Base-by-base conservation (phyloP, 2,329 filamentous ascomycete genomes). In the Pleoardoris graminearum region DNA sequence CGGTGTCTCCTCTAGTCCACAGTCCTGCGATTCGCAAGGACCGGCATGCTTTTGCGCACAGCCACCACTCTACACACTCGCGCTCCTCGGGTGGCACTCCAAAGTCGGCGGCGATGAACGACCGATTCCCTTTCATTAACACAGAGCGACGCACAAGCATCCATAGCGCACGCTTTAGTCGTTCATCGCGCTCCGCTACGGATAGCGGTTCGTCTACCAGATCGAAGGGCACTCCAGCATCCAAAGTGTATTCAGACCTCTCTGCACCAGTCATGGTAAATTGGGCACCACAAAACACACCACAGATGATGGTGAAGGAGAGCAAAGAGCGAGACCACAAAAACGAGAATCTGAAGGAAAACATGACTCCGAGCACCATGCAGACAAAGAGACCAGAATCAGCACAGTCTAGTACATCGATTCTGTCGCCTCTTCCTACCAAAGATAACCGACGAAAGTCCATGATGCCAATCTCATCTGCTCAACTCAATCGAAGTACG, bases 41-140 rank as follows among this genome's bases (percentile, higher is more conserved):
- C 3, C 37, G 29, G 12, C 29, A 46, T 7, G 44, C 29, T 14
- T 55, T 60, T 12, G 51, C 43, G 4, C 35, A 41, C 0, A 55
- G 47, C 50, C 25, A 54, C 19, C 23, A 35, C 23, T 51, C 59
- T 16, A 53, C 60, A 42, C 21, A 39, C 8, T 47, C 62, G 16
- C 52, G 51, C 10, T 45, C 50, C 3, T 5, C 43, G 2, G 22
- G 50, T 22, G 61, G 62, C 8, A 67, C 54, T 4, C 64, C 60
- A 1, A 57, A 53, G 12, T 71, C 70, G 1, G 68, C 70, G 39
- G 66, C 67, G 29, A 79, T 78, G 76, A 78, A 78, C 32, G 76
- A 77, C 14, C 71, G 75, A 0, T 78, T 76, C 49, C 74, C 76
- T 0, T 70, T 69, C 37, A 65, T 78, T n/a, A 60, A 72, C 5